Evolutionary conservation across 139 green algal genomes (phyloP).

Genomic region (Coelastrella sp.): DNA sequence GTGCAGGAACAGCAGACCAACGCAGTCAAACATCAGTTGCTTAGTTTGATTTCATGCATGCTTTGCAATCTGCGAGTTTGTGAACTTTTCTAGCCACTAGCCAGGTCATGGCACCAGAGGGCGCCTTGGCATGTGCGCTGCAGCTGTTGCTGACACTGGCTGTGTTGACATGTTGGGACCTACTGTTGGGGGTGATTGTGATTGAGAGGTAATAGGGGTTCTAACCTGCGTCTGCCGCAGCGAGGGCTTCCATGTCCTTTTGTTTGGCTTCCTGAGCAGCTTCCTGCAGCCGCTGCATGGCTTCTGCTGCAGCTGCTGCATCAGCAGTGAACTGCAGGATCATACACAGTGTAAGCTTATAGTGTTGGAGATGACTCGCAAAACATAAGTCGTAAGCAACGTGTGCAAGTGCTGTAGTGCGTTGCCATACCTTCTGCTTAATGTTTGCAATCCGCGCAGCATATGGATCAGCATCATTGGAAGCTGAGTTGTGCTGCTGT

Average conservation of each 20-base stretch:
- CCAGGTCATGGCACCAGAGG: too few relatives aligned
- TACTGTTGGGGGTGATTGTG: too few relatives aligned
- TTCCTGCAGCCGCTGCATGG: background rate
- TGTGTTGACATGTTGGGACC: too few relatives aligned
- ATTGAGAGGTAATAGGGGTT: background rate
- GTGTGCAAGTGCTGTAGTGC: too few relatives aligned
- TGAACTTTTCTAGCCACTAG: too few relatives aligned
- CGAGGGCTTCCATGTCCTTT: background rate
- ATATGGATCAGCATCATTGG: background rate
- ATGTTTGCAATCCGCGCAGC: background rate
- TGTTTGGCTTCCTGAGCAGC: background rate
- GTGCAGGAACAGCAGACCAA: background rate
- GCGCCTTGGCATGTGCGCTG: too few relatives aligned
- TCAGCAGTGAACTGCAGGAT: constrained; percentile 7
- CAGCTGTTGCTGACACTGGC: too few relatives aligned
- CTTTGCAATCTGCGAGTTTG: background rate
- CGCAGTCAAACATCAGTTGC: too few relatives aligned
- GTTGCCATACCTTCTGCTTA: constrained; percentile 19
- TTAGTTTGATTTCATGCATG: background rate
- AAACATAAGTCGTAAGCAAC: background rate
- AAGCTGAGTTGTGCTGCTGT: background rate
- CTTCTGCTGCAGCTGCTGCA: constrained; percentile 15
- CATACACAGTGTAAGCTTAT: background rate
- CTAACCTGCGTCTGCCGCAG: constrained; percentile 24
- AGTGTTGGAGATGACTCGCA: background rate